Evolutionary conservation across 768 basidiomycete species (phyloP), one percentile per base, ranked within the genome.

Genomic region (Lyophyllum decastes): DNA sequence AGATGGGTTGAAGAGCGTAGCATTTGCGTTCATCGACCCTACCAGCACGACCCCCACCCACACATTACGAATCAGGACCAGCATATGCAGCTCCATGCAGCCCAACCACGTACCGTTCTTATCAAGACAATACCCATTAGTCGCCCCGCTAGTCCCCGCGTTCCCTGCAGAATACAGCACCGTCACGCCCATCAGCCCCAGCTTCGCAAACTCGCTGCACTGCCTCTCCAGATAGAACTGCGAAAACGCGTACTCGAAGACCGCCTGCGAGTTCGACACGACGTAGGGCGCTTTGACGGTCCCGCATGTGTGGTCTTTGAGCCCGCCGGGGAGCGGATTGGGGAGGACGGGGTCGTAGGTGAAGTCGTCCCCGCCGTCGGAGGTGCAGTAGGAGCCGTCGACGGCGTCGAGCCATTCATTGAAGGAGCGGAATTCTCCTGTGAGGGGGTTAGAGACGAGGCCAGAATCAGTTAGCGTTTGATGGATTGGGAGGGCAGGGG

Each of bases 131-230:
- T 62, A 48, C 2, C 61, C 64, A 40, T 65, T 68, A 6, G 27
- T 53, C 30, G 61, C 65, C 2, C 80, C 80, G 10, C 74, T 76
- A 1, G 75, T 76, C 8, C 79, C 80, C 25, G 62, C 2, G 50
- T 81, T 78, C 0, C 79, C 79, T 0, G 75, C 72, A 1, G 72
- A 69, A 52, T 67, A 82, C 22, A 83, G 30, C 7, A 82, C 41
- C 16, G 82, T 79, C 16, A 76, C 68, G 41, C 82, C 82, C 78
- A 79, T 73, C 12, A 83, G 68, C 26, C 78, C 81, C 21, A 82
- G 71, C 53, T 82, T 82, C 7, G 58, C 81, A 55, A 79, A 82
- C 61, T 83, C 81, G 14, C 58, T 61, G 63, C 82, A 83, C 58
- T 82, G 80, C 25, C 80, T 72, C 21, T 61, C 38, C n/a, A 69